Evolutionary conservation across 2,329 filamentous ascomycete genomes (phyloP).

Genomic region (Aotearoamyces nothofagi): DNA sequence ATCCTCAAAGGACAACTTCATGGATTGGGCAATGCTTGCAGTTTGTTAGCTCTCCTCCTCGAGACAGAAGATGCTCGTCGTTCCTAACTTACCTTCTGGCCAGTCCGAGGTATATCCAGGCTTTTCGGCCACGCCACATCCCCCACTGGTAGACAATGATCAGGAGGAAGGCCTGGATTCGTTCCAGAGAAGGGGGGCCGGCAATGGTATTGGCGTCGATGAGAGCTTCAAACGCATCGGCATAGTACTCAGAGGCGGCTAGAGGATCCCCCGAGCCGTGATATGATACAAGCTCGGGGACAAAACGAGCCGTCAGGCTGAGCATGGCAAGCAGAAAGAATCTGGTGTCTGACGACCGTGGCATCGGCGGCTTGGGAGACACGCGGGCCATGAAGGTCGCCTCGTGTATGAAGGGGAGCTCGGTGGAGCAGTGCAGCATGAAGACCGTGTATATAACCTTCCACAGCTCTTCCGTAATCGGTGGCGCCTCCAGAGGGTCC

Average conservation of each 20-base stretch:
- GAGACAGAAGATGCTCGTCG: neutral
- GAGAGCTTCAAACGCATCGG: conserved; percentile 37
- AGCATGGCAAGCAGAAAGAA: conserved; percentile 51
- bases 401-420: conserved; percentile 57
- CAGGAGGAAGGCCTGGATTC: conserved; percentile 55
- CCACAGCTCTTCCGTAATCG: conserved; percentile 52
- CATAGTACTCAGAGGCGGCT: conserved; percentile 49
- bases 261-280: conserved; percentile 27
- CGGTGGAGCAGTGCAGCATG: conserved; percentile 55
- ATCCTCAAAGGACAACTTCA: conserved; percentile 44
- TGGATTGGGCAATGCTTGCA: conserved; percentile 43
- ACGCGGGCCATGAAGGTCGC: conserved; percentile 42
- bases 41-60: conserved; percentile 1
- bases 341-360: conserved; percentile 20
- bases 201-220: conserved; percentile 32
- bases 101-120: conserved; percentile 51
- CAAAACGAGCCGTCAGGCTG: conserved; percentile 54
- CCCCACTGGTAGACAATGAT: conserved; percentile 59
- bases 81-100: conserved; percentile 23
- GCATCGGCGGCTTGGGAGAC: conserved; percentile 23
- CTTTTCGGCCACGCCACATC: conserved; percentile 41
- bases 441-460: conserved; percentile 55
- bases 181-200: conserved; percentile 40
- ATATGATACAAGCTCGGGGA: conserved; percentile 41
- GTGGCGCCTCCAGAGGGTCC: conserved; percentile 44